Evolutionary conservation across 805 yeast species (phyloP).

Genomic region (Kazachstania kunashirensis): DNA sequence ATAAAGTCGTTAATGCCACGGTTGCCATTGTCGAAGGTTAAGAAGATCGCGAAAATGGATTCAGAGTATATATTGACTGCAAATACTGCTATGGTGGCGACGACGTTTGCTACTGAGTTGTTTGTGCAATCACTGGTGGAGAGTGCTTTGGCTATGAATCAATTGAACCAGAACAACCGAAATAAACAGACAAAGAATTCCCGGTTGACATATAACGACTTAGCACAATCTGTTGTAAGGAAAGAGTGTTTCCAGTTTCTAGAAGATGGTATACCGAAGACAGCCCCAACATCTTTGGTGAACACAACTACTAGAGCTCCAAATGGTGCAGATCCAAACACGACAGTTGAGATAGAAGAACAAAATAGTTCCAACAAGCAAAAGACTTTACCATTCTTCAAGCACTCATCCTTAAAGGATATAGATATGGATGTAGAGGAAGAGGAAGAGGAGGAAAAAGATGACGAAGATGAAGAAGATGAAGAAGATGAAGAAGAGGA

Average conservation of each 20-base stretch:
- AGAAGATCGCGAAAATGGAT: conserved; percentile 23
- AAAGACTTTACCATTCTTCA: conserved; percentile 1
- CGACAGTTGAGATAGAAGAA: not conserved
- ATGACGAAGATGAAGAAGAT: conserved; percentile 7
- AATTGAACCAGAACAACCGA: conserved; percentile 6
- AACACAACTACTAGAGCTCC: not conserved
- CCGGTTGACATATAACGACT: conserved; percentile 19
- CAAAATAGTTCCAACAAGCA: conserved; percentile 1
- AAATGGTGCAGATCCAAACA: not conserved
- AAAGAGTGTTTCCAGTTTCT: conserved; percentile 21
- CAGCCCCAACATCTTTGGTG: not conserved
- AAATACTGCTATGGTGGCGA: conserved; percentile 21
- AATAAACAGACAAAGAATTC: conserved; percentile 1
- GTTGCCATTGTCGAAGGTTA: conserved; percentile 23
- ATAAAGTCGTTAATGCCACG: conserved; percentile 1
- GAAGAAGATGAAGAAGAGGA: conserved; percentile 6
- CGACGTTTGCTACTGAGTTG: conserved; percentile 24
- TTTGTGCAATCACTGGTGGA: conserved; percentile 23
- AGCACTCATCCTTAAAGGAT: too few species aligned
- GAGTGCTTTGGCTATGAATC: conserved; percentile 17
- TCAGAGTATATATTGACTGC: conserved; percentile 20
- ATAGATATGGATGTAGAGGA: conserved; percentile 11
- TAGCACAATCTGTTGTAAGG: conserved; percentile 14
- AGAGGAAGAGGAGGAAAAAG: conserved; percentile 11
- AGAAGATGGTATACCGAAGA: conserved; percentile 19